These are phyloP conservation scores for Amphicarpaea edgeworthii DNA, from an alignment of 306 rosid genomes.

Conservation along the genomic window DNA sequence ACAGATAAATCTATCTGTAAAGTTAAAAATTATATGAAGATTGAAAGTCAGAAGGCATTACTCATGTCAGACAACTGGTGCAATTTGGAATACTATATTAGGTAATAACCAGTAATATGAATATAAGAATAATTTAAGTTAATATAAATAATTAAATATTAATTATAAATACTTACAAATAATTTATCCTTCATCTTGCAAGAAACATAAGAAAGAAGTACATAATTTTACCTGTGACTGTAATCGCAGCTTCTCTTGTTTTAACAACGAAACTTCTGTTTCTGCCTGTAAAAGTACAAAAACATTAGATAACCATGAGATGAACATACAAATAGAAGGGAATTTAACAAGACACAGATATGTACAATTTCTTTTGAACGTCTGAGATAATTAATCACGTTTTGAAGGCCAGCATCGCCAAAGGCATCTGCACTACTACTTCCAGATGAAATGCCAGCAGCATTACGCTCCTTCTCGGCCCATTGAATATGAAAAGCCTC, in stretches of 20 bases:
- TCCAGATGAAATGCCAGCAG: slow-evolving; percentile 71
- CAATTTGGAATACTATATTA: background rate
- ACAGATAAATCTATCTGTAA: background rate
- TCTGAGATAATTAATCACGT: slow-evolving; percentile 84
- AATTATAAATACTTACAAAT: background rate
- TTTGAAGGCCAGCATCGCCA: slow-evolving; percentile 74
- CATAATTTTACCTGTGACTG: slow-evolving; percentile 75
- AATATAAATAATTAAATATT: too few relatives aligned
- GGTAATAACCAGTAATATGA: background rate
- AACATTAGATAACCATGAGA: slow-evolving; percentile 27
- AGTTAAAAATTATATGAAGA: slow-evolving; percentile 1
- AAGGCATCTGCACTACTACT: slow-evolving; percentile 51
- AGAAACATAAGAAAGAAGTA: background rate
- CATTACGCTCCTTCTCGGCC: slow-evolving; percentile 85
- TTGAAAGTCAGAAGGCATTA: background rate
- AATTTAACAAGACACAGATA: slow-evolving; percentile 28
- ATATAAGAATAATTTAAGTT: background rate
- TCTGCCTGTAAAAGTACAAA: slow-evolving; percentile 72
- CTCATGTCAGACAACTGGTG: slow-evolving; percentile 20
- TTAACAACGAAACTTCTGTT: slow-evolving; percentile 84
- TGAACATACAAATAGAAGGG: background rate
- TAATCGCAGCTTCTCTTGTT: slow-evolving; percentile 85
- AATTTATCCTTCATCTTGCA: background rate
- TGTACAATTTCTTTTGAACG: slow-evolving; percentile 89
- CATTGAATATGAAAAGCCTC: slow-evolving; percentile 91